Percentiles rank a stretch among this genome's conserved stretches.
Conservation (phyloP, 23 red algal genomes). For the Agarophyton chilense region DNA sequence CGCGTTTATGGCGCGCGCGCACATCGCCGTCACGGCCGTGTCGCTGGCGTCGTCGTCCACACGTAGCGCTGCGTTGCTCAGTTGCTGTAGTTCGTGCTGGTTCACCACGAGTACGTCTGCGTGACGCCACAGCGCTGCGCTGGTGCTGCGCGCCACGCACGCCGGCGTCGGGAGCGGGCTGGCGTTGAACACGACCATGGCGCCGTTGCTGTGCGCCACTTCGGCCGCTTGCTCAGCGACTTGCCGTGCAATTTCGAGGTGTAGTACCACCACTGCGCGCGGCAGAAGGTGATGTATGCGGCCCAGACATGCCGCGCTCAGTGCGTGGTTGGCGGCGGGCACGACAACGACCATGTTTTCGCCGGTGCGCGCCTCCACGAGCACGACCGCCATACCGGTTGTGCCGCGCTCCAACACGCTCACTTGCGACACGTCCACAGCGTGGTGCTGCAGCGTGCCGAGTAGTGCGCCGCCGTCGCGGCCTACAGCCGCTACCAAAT, state of each 20-base stretch:
- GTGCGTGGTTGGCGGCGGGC: constrained; percentile 14
- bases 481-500: constrained; percentile 39
- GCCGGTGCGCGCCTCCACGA: constrained; percentile 30
- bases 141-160: not conserved
- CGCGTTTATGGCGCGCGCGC: not conserved
- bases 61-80: not conserved
- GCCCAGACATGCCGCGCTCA: not conserved
- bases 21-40: not conserved
- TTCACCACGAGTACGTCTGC: constrained; percentile 58
- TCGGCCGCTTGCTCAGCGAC: constrained; percentile 14
- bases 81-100: constrained; percentile 15
- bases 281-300: not conserved
- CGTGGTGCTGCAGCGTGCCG: not conserved
- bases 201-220: not conserved
- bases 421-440: constrained; percentile 50
- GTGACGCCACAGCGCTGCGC: not conserved
- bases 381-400: constrained; percentile 32
- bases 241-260: constrained; percentile 13
- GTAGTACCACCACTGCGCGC: constrained; percentile 38
- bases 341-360: constrained; percentile 45
- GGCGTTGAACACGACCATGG: constrained; percentile 46
- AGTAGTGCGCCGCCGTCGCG: not conserved
- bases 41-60: not conserved
- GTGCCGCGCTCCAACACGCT: not conserved
- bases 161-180: not conserved